phyloP scores from a whole-genome alignment of 768 basidiomycete species.

The Naematelia encephala region DNA sequence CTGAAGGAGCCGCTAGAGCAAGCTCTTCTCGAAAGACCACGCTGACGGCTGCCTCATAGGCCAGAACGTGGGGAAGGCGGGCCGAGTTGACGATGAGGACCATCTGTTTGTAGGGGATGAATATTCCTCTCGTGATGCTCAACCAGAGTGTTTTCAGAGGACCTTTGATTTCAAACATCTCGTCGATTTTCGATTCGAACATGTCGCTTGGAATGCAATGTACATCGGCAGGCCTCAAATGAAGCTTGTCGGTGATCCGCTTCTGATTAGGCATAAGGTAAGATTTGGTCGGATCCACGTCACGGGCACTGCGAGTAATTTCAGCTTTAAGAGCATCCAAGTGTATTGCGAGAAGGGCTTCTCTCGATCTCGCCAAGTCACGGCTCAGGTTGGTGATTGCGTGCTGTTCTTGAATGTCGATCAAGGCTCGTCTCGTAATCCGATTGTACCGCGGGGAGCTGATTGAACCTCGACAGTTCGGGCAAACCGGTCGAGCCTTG shows the following conservation, averaged over 20 bases:
- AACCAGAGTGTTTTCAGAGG: constrained; percentile 5
- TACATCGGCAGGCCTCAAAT: neutral
- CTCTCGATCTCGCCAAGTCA: neutral
- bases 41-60: constrained; percentile 5
- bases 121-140: neutral
- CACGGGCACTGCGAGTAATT: neutral
- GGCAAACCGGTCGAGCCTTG: constrained; percentile 59
- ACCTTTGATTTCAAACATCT: constrained; percentile 6
- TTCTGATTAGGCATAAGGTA: neutral
- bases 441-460: constrained; percentile 63
- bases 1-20: constrained; percentile 45
- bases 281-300: neutral
- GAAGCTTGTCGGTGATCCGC: neutral
- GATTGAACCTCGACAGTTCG: constrained; percentile 62
- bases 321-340: constrained; percentile 2
- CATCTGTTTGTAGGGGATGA: constrained; percentile 3
- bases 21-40: constrained; percentile 2
- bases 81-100: constrained; percentile 10
- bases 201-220: neutral
- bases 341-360: neutral
- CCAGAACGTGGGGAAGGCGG: constrained; percentile 4
- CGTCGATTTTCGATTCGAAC: neutral
- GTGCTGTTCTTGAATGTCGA: constrained; percentile 67
- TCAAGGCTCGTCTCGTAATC: constrained; percentile 60
- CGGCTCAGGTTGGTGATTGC: constrained; percentile 50